Evolutionary conservation across 2,329 filamentous ascomycete species (phyloP).

Genomic region (Penicillium griseofulvum): DNA sequence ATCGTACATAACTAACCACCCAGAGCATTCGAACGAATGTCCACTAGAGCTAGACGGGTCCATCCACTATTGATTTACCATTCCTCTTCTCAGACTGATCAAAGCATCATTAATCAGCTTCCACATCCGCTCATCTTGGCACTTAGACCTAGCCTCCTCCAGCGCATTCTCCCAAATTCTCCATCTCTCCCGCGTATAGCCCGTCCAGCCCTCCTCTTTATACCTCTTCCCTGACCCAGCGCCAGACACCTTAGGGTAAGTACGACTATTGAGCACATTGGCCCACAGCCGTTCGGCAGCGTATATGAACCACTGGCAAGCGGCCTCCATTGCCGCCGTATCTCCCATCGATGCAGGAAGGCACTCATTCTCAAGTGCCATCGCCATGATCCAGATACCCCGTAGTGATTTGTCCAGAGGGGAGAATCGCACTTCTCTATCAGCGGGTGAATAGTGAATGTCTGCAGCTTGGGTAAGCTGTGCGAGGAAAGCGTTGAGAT

Average conservation of each 20-base stretch:
- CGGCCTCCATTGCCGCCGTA: conserved; percentile 13
- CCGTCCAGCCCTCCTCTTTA: conserved; percentile 3
- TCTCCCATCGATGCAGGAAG: conserved; percentile 7
- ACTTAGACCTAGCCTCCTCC: conserved; percentile 1
- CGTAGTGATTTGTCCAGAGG: conserved; percentile 14
- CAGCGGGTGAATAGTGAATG: conserved; percentile 4
- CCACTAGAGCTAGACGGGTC: neutral
- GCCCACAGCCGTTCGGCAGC: conserved; percentile 10
- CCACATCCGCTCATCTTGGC: conserved; percentile 1
- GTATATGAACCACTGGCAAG: conserved; percentile 18
- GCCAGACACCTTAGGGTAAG: conserved; percentile 1
- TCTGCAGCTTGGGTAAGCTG: conserved; percentile 16
- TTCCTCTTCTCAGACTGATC: neutral
- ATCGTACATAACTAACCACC: neutral
- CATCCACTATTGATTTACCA: neutral
- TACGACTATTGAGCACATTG: conserved; percentile 11
- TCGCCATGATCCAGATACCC: conserved; percentile 8
- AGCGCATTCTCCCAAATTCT: conserved; percentile 2
- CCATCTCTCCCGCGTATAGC: conserved; percentile 5
- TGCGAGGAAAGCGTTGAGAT: conserved; percentile 19
- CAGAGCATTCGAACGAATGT: neutral
- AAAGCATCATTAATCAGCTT: conserved; percentile 12
- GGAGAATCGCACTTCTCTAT: neutral
- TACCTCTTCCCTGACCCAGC: conserved; percentile 7
- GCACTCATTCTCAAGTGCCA: conserved; percentile 12